These are phyloP conservation scores for Beta vulgaris DNA, from an alignment of 148 eudicot species.

Conservation along the genomic window DNA sequence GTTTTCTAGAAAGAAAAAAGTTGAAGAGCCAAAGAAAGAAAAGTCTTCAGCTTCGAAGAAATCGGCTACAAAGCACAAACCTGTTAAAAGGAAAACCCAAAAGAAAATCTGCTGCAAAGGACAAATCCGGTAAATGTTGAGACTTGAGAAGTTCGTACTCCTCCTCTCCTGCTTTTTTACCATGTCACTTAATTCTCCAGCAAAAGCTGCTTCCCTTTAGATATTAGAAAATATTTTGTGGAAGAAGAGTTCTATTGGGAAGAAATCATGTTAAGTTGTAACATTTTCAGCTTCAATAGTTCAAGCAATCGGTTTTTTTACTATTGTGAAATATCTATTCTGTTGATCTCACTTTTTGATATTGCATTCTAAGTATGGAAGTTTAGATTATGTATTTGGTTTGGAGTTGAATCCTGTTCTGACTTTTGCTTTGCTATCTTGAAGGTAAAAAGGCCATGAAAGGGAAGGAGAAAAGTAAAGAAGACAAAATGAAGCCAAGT, in stretches of 20 bases:
- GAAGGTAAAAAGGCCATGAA: conserved; percentile 59
- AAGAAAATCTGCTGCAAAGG: no score
- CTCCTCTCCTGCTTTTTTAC: no score
- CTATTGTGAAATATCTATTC: not conserved
- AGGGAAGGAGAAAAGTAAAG: conserved; percentile 67
- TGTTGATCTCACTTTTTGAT: not conserved
- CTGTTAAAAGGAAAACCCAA: no score
- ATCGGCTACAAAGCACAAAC: conserved; percentile 52
- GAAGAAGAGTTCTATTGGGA: not conserved
- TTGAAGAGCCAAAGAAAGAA: conserved; percentile 50
- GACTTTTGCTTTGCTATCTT: conserved; percentile 13
- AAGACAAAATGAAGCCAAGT: conserved; percentile 53
- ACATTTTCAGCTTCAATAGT: not conserved
- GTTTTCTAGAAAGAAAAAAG: conserved; percentile 73
- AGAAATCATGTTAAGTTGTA: not conserved
- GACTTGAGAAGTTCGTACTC: no score
- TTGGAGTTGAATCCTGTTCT: not conserved
- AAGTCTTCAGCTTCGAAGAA: conserved; percentile 61
- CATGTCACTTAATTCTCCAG: not conserved
- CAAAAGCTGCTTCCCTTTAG: not conserved
- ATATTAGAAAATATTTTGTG: no score
- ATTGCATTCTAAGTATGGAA: not conserved
- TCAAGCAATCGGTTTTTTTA: not conserved
- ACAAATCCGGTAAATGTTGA: conserved; percentile 49
- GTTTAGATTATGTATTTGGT: not conserved